Conservation (phyloP, 495 filamentous ascomycete species). For the Neurospora sp. region DNA sequence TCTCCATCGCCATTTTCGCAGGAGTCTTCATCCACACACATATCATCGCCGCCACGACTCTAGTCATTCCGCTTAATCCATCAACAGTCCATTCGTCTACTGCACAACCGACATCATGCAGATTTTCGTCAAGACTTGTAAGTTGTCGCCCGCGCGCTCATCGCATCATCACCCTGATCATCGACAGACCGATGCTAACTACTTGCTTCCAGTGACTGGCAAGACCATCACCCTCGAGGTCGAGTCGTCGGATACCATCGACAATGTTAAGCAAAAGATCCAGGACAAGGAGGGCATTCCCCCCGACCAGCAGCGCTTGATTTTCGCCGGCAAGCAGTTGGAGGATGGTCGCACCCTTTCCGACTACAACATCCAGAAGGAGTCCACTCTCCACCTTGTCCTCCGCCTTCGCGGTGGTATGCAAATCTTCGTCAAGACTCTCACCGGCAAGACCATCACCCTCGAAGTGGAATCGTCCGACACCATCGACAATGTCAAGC, state of each 20-base stretch:
- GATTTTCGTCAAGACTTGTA: constrained; percentile 96
- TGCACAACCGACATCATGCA: constrained; percentile 53
- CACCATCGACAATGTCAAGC: constrained; percentile 92
- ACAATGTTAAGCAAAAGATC: constrained; percentile 98
- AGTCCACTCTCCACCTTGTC: constrained; percentile 89
- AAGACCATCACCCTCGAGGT: constrained; percentile 99
- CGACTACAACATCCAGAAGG: constrained; percentile 99
- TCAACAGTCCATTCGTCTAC: background rate
- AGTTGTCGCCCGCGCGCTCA: constrained; percentile 35
- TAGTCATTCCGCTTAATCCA: constrained; percentile 3
- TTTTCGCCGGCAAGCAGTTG: constrained; percentile 97
- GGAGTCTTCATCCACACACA: constrained; percentile 11
- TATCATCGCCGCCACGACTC: constrained; percentile 3
- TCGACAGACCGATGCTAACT: constrained; percentile 15
- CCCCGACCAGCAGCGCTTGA: constrained; percentile 95
- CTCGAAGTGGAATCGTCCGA: constrained; percentile 94
- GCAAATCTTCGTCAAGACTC: constrained; percentile 89
- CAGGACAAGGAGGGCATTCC: constrained; percentile 99
- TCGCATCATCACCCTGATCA: background rate
- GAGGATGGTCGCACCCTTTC: constrained; percentile 94
- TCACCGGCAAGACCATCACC: constrained; percentile 97
- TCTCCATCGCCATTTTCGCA: constrained; percentile 20
- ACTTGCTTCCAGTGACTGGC: constrained; percentile 58
- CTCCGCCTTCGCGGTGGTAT: constrained; percentile 97
- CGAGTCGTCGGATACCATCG: constrained; percentile 94